phyloP scores from a whole-genome alignment of 2,329 filamentous ascomycete genomes.

The Cladosporium austrohemisphaericum region DNA sequence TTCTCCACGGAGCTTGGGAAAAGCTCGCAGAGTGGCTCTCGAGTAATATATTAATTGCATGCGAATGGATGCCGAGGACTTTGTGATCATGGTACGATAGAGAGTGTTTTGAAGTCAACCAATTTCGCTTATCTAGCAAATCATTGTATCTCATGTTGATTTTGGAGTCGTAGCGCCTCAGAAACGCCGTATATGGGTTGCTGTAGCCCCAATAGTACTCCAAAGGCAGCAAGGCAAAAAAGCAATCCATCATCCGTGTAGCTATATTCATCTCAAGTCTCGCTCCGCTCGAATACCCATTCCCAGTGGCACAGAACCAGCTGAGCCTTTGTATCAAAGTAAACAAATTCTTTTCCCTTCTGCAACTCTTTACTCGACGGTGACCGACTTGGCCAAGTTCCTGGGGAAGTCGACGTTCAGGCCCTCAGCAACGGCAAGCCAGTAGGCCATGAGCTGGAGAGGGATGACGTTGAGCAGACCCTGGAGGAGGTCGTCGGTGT shows the following conservation, averaged over 20 bases:
- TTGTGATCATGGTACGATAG: too few species aligned
- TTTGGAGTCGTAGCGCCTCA: background rate
- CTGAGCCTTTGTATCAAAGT: slow-evolving; percentile 4
- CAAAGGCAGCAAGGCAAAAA: background rate
- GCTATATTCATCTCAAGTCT: slow-evolving; percentile 12
- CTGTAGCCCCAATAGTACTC: slow-evolving; percentile 5
- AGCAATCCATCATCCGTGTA: background rate
- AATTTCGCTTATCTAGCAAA: background rate
- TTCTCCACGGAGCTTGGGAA: too few species aligned
- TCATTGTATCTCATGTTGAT: slow-evolving; percentile 1
- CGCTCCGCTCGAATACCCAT: slow-evolving; percentile 4
- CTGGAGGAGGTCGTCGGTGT: slow-evolving; percentile 92
- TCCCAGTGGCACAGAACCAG: slow-evolving; percentile 8
- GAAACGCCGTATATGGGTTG: background rate
- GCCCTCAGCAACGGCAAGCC: slow-evolving; percentile 93
- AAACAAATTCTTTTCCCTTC: background rate
- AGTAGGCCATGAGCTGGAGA: slow-evolving; percentile 96
- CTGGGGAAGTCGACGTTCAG: slow-evolving; percentile 98
- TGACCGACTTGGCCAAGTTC: slow-evolving; percentile 98
- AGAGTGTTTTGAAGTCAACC: too few species aligned
- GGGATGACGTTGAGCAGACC: slow-evolving; percentile 97
- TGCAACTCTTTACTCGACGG: slow-evolving; percentile 89
- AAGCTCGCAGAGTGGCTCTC: too few species aligned
- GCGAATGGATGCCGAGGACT: too few species aligned
- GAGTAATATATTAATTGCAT: too few species aligned